Base-by-base conservation (phyloP, 2,329 filamentous ascomycete species). In the Harringtonia aguacate region DNA sequence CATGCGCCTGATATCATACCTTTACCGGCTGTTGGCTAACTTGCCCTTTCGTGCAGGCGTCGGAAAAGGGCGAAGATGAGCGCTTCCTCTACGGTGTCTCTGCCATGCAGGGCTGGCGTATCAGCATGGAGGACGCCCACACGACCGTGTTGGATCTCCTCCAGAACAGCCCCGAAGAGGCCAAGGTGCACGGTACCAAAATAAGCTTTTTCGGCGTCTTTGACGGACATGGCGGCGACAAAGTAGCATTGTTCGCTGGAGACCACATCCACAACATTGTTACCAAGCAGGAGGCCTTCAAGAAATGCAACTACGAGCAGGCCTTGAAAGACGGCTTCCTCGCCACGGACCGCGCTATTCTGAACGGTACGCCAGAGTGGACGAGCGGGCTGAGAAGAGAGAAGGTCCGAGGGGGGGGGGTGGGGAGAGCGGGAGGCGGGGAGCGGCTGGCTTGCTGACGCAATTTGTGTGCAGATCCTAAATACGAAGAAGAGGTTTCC, bases 91-190 rank as follows among this genome's bases (percentile, higher is more conserved):
- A 86, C 66, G 92, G 92, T 61, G 81, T 97, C 53, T 98, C 92
- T 53, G 88, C 88, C 67, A 98, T 98, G 92, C 92, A 98, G 69
- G 92, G 92, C 72, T 98, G 92, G 92, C 85, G 92, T 70, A 97
- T 98, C 69, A 95, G 86, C 72, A 98, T 98, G 92, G 92, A 98
- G 66, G 92, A 98, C 63, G 81, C 92, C 51, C 92, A 98, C 69
- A 86, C 86, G 49, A 77, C 85, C 45, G 70, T 97, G 42, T 84
- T 98, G 61, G 86, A 97, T 65, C 79, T 97, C 54, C 78, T 92
- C 58, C 71, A 79, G 48, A 57, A 62, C 46, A 58, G 65, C 46
- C 61, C 61, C 48, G 61, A 81, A 44, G 72, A 77, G 22, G 69
- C 79, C 53, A 75, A 82, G 55, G 78, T 79, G 41, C 75, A 82